Conservation (phyloP, 305 asterid species). For the Solanum hybrid region DNA sequence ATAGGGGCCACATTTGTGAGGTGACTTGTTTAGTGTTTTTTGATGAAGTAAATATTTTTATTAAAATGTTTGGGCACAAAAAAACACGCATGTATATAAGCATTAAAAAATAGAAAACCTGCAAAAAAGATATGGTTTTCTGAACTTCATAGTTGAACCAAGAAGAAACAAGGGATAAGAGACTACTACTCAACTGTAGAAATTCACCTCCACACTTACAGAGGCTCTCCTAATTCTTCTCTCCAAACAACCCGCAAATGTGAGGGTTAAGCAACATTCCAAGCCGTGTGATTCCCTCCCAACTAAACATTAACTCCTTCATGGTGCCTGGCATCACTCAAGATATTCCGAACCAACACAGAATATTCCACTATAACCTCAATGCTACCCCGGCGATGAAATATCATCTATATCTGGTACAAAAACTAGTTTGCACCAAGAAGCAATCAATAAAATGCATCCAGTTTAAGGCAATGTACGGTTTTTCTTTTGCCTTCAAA, state of each 20-base stretch:
- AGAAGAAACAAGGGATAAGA: not conserved
- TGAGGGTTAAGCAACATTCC: not conserved
- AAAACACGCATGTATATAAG: not conserved
- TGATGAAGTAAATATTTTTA: not conserved
- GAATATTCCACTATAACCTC: not conserved
- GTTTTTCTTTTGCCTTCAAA: not conserved
- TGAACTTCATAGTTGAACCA: not conserved
- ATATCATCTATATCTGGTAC: not conserved
- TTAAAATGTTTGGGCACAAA: not conserved
- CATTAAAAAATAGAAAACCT: not conserved
- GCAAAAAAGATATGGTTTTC: not conserved
- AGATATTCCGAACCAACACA: not conserved
- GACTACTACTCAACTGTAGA: not conserved
- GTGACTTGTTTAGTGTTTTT: not conserved
- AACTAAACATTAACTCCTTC: not conserved
- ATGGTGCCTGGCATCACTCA: not conserved
- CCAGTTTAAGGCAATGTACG: not conserved
- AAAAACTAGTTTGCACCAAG: not conserved
- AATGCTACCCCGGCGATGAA: not conserved
- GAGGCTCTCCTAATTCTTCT: not conserved
- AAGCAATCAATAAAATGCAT: not conserved
- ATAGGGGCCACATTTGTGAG: not conserved
- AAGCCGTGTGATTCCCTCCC: not conserved
- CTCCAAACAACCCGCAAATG: not conserved
- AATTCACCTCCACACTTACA: not conserved